Evolutionary conservation across 2,329 filamentous ascomycete species (phyloP), one percentile per base, ranked within the genome.

Genomic region (Penicillium sclerotigenum): DNA sequence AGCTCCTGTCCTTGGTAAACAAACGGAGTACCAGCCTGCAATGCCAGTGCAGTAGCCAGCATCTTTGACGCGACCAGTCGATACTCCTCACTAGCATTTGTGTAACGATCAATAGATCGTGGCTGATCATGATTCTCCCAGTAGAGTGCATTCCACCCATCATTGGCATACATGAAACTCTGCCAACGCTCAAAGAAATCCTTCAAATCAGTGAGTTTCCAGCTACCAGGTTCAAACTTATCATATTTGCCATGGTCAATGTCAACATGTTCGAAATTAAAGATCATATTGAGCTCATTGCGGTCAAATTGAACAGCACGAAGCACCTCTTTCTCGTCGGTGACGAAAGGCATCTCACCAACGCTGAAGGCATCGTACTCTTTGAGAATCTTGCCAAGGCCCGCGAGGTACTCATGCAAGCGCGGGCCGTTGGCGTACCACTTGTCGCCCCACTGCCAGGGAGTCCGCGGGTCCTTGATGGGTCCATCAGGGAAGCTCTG

Each of bases 1-100:
- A 88, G 77, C 71, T 89, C 86, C 67, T 89, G 84, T 13, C 86
- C 86, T 68, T 88, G 86, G 66, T 87, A 88, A n/a, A 88, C 73
- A 65, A 86, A 88, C 0, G 85, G 77, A 0, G 86, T 87, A 16
- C 86, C 86, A 2, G 81, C 67, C 59, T 86, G 81, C 47, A 84
- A 75, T 3, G 76, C 78, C 56, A 85, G 76, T 58, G 86, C 79
- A 9, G 82, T 75, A 20, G 84, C 80, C 16, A 88, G 73, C 71
- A 87, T 79, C 71, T 87, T 87, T 10, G 81, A 81, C 18, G 82
- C 80, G 7, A 74, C 67, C 9, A 71, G 70, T 10, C 83, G 77
- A 61, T 80, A 71, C 62, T 79, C 72, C 4, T 80, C 79, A n/a
- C 73, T 73, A 34, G 83, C 80, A 42, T 77, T 73, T 6, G 77